Conservation (phyloP, 768 basidiomycete genomes). For the Rhodotorula diobovata region DNA sequence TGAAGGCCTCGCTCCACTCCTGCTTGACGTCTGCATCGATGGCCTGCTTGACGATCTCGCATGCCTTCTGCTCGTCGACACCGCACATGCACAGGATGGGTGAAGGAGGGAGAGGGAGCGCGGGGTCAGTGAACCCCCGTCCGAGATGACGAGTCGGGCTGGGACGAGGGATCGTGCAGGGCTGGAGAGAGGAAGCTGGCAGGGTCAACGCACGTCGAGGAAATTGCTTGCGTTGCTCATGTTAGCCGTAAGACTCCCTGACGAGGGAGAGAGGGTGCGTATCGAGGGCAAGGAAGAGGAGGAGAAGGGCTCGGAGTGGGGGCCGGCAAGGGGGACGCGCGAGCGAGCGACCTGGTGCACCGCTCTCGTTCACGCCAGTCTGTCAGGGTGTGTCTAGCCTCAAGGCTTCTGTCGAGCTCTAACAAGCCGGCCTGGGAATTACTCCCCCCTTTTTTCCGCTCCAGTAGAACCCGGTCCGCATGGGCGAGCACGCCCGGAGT, state of each 20-base stretch:
- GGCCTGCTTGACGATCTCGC: slow-evolving; percentile 71
- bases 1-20: slow-evolving; percentile 91
- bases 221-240: slow-evolving; percentile 46
- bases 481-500: too few species aligned
- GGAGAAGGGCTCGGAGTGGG: too few species aligned
- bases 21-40: slow-evolving; percentile 69
- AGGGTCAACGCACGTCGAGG: slow-evolving; percentile 45
- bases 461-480: too few species aligned
- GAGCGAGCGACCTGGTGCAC: too few species aligned
- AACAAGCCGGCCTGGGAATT: too few species aligned
- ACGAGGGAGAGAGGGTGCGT: neutral
- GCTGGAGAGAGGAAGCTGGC: neutral
- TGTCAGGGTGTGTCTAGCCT: too few species aligned
- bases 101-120: neutral
- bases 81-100: neutral
- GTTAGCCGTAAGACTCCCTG: neutral
- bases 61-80: slow-evolving; percentile 24
- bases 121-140: slow-evolving; percentile 42
- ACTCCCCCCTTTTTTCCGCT: too few species aligned
- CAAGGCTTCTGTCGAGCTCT: too few species aligned
- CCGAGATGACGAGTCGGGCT: slow-evolving; percentile 44
- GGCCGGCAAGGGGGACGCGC: neutral
- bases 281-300: neutral
- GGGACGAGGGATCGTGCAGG: too few species aligned
- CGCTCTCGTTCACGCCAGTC: too few species aligned